Evolutionary conservation across 2,329 filamentous ascomycete genomes (phyloP), one percentile per base, ranked within the genome.

Genomic region (Lachnellula occidentalis): DNA sequence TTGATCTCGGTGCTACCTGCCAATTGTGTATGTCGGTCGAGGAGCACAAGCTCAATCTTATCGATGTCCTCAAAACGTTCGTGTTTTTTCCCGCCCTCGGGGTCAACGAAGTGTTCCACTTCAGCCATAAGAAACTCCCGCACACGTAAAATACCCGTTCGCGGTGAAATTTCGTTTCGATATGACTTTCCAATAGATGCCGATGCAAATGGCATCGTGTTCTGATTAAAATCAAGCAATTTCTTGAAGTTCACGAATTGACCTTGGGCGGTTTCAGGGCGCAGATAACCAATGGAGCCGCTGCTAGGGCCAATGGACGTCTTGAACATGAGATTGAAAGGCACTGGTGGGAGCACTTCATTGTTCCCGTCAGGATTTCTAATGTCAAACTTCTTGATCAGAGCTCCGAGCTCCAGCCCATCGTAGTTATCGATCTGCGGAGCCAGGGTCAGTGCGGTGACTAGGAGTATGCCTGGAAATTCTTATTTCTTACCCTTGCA

Each of bases 271-370:
- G 94, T 99, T 74, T 99, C 94, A 42, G 94, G 94, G 52, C 92
- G 83, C 55, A 96, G 79, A 72, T 90, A 96, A 51, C 90, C 92
- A 48, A 87, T 82, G 59, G 88, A 78, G 69, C 94, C 92, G 72
- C 88, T 88, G 76, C 88, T 95, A 54, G 92, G 92, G 58, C 94
- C 94, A 69, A 97, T 97, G 34, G 89, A 80, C 42, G 92, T 96
- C 73, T 92, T 87, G 79, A 97, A 99, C 94, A 99, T 99, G 68
- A 99, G 85, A 76, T 99, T 99, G 82, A 97, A 96, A 41, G 90
- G 80, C 49, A 95, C 87, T 3, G 94, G 94, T 27, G 88, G 86
- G 31, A 83, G 81, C 36, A 95, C 85, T 64, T 88, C 81, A 58
- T 84, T 82, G 63, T 85, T 87, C 64, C 88, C 95, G 49, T 80